phyloP scores from a whole-genome alignment of 306 rosid species.

The Quercus berberidifolia region DNA sequence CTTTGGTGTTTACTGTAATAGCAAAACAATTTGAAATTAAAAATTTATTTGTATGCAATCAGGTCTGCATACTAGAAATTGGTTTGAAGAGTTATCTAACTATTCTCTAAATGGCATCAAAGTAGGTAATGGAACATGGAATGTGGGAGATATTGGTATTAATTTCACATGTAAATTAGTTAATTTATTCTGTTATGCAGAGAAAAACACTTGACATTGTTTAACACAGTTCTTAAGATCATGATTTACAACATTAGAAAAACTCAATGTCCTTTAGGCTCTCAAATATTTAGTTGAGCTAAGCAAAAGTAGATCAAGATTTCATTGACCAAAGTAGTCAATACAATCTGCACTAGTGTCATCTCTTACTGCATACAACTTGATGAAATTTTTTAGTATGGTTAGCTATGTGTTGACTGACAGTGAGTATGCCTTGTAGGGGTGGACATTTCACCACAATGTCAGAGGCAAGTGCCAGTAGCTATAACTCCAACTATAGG shows the following conservation, averaged over 20 bases:
- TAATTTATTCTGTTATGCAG: background rate
- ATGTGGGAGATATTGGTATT: background rate
- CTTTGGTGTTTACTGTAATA: background rate
- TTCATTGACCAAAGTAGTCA: no score
- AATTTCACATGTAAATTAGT: no score
- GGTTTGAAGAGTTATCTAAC: background rate
- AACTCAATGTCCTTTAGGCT: background rate
- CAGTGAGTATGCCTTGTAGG: no score
- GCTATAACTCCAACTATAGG: no score
- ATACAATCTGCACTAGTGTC: background rate
- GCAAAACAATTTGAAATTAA: background rate
- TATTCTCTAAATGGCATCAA: background rate
- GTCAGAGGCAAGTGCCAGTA: no score
- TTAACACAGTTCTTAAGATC: no score
- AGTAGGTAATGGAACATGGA: background rate
- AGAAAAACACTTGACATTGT: background rate
- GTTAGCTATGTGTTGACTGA: no score
- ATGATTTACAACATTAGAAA: background rate
- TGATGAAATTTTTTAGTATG: no score
- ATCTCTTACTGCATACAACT: no score
- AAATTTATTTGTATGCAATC: background rate
- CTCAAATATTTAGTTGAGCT: background rate
- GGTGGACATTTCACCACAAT: no score
- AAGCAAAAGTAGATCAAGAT: background rate
- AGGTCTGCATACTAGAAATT: no score